A percentile compares a stretch with the other conserved stretches of the same genome.
These are phyloP conservation scores for Pichia sp. DNA, from an alignment of 1,139 yeast genomes.

Conservation along the genomic window DNA sequence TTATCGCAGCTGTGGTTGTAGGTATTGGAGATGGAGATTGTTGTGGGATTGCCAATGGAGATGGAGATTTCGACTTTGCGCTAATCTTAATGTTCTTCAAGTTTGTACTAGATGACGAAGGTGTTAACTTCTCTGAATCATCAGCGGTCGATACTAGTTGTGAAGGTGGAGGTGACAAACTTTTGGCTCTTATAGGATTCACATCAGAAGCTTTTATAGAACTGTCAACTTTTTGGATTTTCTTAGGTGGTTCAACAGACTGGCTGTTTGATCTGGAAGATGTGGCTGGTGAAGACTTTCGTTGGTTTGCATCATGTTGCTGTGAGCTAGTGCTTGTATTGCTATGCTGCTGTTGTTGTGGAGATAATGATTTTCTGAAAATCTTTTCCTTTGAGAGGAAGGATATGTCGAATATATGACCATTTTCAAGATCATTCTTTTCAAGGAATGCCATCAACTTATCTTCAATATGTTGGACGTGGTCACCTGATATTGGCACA, in stretches of 20 bases:
- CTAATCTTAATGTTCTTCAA: background rate
- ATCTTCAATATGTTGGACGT: conserved; percentile 38
- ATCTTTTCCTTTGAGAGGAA: conserved; percentile 32
- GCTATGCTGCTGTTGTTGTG: conserved; percentile 21
- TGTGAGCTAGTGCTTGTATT: conserved; percentile 17
- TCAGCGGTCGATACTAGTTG: background rate
- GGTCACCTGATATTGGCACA: conserved; percentile 38
- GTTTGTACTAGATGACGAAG: background rate
- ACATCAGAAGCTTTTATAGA: background rate
- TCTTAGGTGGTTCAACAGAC: conserved; percentile 10
- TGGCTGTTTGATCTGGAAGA: conserved; percentile 7
- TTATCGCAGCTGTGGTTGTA: too few relatives aligned
- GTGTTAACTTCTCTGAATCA: background rate
- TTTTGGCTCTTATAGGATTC: background rate
- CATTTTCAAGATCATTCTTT: conserved; percentile 43
- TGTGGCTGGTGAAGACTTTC: background rate
- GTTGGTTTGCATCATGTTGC: conserved; percentile 13
- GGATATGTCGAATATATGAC: conserved; percentile 36
- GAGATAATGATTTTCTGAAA: conserved; percentile 27
- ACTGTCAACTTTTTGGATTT: conserved; percentile 5
- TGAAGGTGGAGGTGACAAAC: background rate
- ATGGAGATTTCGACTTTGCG: conserved; percentile 4
- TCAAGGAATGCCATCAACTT: conserved; percentile 42
- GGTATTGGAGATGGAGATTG: background rate
- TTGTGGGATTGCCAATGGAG: background rate